A percentile compares a stretch with the other conserved stretches of the same genome.
phyloP scores from a whole-genome alignment of 2,329 filamentous ascomycete species.

The Colletotrichum australisinense region DNA sequence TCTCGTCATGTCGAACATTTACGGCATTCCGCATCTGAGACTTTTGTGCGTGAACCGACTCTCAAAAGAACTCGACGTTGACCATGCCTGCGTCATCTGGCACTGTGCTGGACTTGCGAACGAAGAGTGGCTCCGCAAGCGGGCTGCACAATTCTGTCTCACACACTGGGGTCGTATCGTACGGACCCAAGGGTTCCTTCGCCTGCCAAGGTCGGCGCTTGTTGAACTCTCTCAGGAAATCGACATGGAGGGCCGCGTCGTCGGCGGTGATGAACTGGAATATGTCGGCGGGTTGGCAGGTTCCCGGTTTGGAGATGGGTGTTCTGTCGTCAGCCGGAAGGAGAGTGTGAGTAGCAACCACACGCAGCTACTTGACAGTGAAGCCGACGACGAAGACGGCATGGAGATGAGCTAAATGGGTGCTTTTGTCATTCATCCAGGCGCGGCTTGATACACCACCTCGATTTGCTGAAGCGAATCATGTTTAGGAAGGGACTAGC shows the following conservation, averaged over 20 bases:
- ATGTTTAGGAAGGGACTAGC: background rate
- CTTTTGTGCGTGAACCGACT: conserved; percentile 92
- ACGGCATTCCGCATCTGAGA: conserved; percentile 94
- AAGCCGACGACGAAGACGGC: conserved; percentile 70
- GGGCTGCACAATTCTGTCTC: conserved; percentile 89
- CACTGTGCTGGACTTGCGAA: conserved; percentile 90
- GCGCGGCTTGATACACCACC: background rate
- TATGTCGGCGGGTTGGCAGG: conserved; percentile 63
- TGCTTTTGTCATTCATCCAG: background rate
- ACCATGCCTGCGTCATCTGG: conserved; percentile 96
- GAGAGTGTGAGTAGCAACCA: conserved; percentile 70
- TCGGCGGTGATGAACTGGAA: conserved; percentile 86
- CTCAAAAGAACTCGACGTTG: conserved; percentile 90
- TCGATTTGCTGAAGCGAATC: background rate
- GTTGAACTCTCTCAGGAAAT: conserved; percentile 95
- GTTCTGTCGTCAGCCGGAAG: conserved; percentile 58
- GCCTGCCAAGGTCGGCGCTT: conserved; percentile 80
- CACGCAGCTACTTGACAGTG: conserved; percentile 67
- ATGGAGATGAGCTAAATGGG: conserved; percentile 64
- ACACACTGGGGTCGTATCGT: conserved; percentile 96
- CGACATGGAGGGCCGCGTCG: conserved; percentile 89
- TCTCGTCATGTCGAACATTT: conserved; percentile 97
- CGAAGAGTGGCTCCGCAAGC: conserved; percentile 92
- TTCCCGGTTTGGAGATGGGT: conserved; percentile 56
- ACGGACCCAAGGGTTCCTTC: conserved; percentile 86